Conservation (phyloP, 2,329 filamentous ascomycete species). For the Apiospora marii region DNA sequence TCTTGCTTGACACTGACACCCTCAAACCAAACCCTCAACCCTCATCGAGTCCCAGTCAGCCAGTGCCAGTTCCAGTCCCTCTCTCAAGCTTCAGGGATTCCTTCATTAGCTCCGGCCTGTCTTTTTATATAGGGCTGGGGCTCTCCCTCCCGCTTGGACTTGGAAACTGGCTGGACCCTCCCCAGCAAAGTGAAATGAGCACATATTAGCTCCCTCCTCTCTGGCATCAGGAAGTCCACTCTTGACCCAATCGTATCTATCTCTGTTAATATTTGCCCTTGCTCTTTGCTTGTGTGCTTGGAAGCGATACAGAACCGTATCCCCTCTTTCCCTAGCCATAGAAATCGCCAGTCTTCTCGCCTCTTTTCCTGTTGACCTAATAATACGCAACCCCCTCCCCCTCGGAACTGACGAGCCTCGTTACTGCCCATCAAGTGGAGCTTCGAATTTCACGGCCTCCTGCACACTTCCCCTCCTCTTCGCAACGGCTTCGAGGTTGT, state of each 20-base stretch:
- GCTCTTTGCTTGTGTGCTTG: slow-evolving; percentile 8
- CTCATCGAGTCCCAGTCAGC: not conserved
- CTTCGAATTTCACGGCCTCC: slow-evolving; percentile 16
- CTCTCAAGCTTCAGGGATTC: slow-evolving; percentile 4
- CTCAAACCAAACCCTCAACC: slow-evolving; percentile 12
- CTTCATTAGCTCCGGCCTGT: slow-evolving; percentile 22
- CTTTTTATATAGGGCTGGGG: slow-evolving; percentile 31
- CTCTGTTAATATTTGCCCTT: slow-evolving; percentile 16
- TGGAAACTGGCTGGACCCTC: slow-evolving; percentile 24
- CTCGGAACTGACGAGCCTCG: not conserved
- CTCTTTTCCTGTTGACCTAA: slow-evolving; percentile 11
- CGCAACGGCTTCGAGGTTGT: slow-evolving; percentile 9
- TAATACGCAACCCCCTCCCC: slow-evolving; percentile 5
- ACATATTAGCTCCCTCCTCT: slow-evolving; percentile 20
- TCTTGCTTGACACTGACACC: slow-evolving; percentile 20
- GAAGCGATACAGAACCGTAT: slow-evolving; percentile 13
- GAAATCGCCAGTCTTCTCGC: slow-evolving; percentile 6
- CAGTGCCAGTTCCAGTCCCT: not conserved
- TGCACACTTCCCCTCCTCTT: slow-evolving; percentile 12
- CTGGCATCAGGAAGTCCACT: slow-evolving; percentile 17
- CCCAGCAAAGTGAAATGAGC: slow-evolving; percentile 24
- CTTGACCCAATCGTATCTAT: slow-evolving; percentile 14
- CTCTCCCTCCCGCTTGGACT: slow-evolving; percentile 28
- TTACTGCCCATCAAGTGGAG: slow-evolving; percentile 17
- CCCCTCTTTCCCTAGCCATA: slow-evolving; percentile 15